phyloP scores from a whole-genome alignment of 345 rosid genomes.

The Sonneratia caseolaris region DNA sequence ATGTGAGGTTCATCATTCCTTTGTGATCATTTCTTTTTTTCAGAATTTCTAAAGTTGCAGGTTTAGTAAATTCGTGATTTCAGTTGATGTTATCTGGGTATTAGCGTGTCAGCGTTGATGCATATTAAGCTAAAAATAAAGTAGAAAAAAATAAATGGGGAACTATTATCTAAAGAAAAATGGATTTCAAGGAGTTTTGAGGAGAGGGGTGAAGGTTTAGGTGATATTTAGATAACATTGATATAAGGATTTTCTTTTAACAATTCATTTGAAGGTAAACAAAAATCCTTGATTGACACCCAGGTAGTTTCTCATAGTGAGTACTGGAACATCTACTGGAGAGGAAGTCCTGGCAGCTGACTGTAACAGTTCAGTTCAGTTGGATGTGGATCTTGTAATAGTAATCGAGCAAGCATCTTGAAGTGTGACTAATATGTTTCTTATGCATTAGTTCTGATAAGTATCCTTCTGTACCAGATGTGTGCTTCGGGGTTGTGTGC shows the following conservation, averaged over 20 bases:
- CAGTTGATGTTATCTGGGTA: not conserved
- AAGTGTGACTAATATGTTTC: not conserved
- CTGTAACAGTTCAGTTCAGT: not conserved
- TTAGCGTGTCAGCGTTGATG: not conserved
- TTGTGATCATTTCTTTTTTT: not conserved
- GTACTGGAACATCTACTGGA: not conserved
- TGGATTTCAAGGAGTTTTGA: not conserved
- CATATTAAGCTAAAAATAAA: not conserved
- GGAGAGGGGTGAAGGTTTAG: not conserved
- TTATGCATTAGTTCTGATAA: not conserved
- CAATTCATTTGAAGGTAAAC: not conserved
- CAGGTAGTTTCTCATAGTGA: not conserved
- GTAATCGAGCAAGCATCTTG: not conserved
- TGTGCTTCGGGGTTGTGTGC: constrained; percentile 94
- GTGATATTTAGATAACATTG: not conserved
- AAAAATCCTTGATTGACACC: not conserved
- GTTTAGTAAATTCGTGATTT: not conserved
- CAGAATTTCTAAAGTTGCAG: not conserved
- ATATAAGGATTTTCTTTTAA: not conserved
- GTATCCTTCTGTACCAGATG: constrained; percentile 34
- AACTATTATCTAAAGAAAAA: not conserved
- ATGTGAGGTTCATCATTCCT: not conserved
- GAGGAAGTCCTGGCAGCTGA: not conserved
- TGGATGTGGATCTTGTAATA: not conserved
- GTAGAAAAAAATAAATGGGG: not conserved